Percentiles rank a stretch among this genome's conserved stretches.
Evolutionary conservation across 176 grass and related monocot genomes (phyloP).

Genomic region (Themeda triandra): DNA sequence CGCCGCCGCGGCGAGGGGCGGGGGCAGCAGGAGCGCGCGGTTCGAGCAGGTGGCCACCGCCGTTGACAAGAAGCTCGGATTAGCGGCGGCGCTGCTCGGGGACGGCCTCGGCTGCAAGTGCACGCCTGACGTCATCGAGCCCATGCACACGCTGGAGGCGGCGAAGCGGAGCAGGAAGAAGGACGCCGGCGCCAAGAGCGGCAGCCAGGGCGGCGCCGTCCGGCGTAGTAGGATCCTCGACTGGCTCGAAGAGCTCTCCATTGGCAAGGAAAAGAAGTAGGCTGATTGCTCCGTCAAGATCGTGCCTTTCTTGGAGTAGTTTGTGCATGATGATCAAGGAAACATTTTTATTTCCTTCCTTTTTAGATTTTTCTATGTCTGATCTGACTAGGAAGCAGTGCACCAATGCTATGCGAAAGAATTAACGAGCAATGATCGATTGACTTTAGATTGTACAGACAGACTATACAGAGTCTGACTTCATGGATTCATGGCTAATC

Average conservation of each 20-base stretch:
- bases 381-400: slow-evolving; percentile 1
- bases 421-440: not conserved
- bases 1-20: not conserved
- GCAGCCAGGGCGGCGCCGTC: not conserved
- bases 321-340: slow-evolving; percentile 20
- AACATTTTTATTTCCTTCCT: not conserved
- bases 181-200: not conserved
- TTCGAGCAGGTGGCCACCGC: slow-evolving; percentile 9
- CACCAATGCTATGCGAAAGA: not conserved
- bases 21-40: slow-evolving; percentile 22
- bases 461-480: not conserved
- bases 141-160: not conserved
- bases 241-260: slow-evolving; percentile 59
- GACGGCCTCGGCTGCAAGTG: slow-evolving; percentile 50
- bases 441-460: slow-evolving; percentile 13
- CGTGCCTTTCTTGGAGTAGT: not conserved
- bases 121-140: slow-evolving; percentile 51
- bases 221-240: slow-evolving; percentile 37
- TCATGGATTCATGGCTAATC: not conserved
- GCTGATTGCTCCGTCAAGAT: not conserved
- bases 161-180: slow-evolving; percentile 4
- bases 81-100: not conserved
- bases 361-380: not conserved
- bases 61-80: slow-evolving; percentile 17
- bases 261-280: slow-evolving; percentile 39